Evolutionary conservation across 805 yeast species (phyloP), one percentile per base, ranked within the genome.

Genomic region (Pichia thaimueangensis): DNA sequence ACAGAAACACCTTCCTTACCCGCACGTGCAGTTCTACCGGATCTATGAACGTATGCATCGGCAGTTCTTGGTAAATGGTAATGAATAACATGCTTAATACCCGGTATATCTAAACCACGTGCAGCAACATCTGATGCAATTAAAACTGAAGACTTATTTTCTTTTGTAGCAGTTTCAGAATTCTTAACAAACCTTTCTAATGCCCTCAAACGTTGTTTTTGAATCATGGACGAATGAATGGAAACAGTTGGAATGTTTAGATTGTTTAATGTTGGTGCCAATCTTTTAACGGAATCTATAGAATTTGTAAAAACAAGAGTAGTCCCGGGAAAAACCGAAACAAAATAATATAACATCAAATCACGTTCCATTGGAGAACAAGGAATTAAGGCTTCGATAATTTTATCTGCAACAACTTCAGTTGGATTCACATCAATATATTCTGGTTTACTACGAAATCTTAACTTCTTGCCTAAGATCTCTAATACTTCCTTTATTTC

Each of bases 1-100:
- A 93, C 82, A 2, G 96, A 83, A n/a, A 93, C 96, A 70, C 98
- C 98, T 58, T 86, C 91, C 37, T 68, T 71, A 1, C 91, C 93
- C 2, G 95, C 97, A 70, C 98, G 82, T 0, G 95, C 97, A n/a
- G 98, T 93, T 74, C 98, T 80, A 47, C 98, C 98, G 1, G 96
- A 86, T 61, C 98, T 75, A 64, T 93, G 98, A 52, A 93, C 81
- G 58, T 93, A 93, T 39, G 87, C 80, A 57, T 93, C 98, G 0
- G 97, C 97, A 13, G 94, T 73, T 48, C 97, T 73, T 10, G 98
- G 97, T 48, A 93, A 71, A 63, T 93, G 97, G 58, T 91, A 93
- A 62, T 93, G 98, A 17, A 91, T 85, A 37, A 93, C 97, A 62
- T 93, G 97, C 53, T 88, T 82, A 39, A 93, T 89, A 36, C 74